Base-by-base conservation (phyloP, 768 basidiomycete genomes). In the Clavulina sp. region DNA sequence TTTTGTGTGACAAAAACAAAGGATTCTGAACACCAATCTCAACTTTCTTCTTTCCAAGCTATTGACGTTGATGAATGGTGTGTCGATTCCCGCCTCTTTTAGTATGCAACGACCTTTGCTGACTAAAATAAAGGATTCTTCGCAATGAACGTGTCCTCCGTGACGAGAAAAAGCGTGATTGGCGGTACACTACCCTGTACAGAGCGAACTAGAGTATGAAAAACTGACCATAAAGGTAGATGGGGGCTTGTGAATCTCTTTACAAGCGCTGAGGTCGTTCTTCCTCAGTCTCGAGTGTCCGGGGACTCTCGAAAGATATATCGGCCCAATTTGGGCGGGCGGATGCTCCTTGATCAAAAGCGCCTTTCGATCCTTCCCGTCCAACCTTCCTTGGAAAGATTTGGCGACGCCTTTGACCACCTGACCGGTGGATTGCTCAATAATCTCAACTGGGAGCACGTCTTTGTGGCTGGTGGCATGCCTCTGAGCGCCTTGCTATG, bases 391-490 rank as follows among this genome's bases (percentile, higher is more conserved):
- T 6, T 33, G 7, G 48, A 28, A 13, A 26, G 7, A 7, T 49
- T 49, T 49, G 24, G 26, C 16, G 28, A 7, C 24, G 48, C 32
- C 7, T 33, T 49, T 28, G 16, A 6, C 16, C 9, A 7, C 9
- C 16, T 49, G 18, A 30, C 29, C 18, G 48, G 32, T 33, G 31
- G 31, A 13, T 30, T 49, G 28, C 32, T 49, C 9, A 33, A 49
- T 30, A 30, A 30, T 18, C 29, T 49, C 9, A 28, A 33, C 31
- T 49, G 48, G 48, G 32, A 29, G 26, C 13, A 33, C 28, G 48
- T 33, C 31, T 49, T 49, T 29, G 48, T 34, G 13, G 48, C 48
- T 9, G 48, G 48, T 31, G 48, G 48, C 18, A 49, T 49, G 7
- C 26, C 24, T 33, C 48, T 49, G 7, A 16, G 29, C 28, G 7